Evolutionary conservation across 2,329 filamentous ascomycete genomes (phyloP).

Genomic region (Penicillium sp.): DNA sequence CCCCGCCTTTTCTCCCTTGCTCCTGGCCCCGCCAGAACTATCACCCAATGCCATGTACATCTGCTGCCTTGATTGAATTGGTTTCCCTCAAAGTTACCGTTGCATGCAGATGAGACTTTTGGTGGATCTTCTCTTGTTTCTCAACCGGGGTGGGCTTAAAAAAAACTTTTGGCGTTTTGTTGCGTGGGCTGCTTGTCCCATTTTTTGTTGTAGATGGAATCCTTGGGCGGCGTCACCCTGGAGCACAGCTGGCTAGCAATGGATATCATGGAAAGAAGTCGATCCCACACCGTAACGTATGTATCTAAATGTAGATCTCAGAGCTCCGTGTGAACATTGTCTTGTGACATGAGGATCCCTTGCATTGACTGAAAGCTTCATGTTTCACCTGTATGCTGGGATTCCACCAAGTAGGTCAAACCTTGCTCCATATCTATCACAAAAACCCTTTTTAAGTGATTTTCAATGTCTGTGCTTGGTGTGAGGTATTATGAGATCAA

Average conservation of each 20-base stretch:
- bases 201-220: conserved; percentile 15
- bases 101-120: conserved; percentile 11
- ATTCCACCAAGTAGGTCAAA: too few species aligned
- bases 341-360: too few species aligned
- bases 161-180: conserved; percentile 22
- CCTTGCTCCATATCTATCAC: too few species aligned
- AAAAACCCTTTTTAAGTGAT: too few species aligned
- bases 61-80: background rate
- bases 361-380: background rate
- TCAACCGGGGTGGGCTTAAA: conserved; percentile 4
- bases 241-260: conserved; percentile 21
- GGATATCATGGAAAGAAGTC: conserved; percentile 8
- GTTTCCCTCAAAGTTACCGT: conserved; percentile 14
- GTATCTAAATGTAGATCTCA: background rate
- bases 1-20: conserved; percentile 19
- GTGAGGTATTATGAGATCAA: too few species aligned
- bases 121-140: conserved; percentile 8
- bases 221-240: conserved; percentile 23
- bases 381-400: too few species aligned
- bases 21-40: conserved; percentile 17
- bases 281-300: background rate
- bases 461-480: too few species aligned
- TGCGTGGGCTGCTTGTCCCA: conserved; percentile 15
- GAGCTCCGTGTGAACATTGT: too few species aligned
- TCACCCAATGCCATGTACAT: conserved; percentile 3